Conservation (phyloP, 768 basidiomycete genomes). For the Hortiboletus flavorubellus region DNA sequence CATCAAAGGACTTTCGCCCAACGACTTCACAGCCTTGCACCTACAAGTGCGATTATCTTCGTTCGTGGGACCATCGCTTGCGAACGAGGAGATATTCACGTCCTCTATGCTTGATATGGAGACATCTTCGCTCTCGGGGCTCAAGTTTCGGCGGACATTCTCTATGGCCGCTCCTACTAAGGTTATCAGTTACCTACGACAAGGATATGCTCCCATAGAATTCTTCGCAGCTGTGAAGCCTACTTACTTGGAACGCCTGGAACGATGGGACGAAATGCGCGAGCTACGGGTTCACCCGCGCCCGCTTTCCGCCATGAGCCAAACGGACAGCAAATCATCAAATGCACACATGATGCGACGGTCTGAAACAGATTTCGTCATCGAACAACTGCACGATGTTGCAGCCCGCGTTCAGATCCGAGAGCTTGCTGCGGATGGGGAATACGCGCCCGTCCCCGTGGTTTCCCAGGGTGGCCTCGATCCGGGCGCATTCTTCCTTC, state of each 20-base stretch:
- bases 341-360: conserved; percentile 76
- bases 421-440: conserved; percentile 82
- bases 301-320: conserved; percentile 30
- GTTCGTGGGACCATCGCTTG: conserved; percentile 67
- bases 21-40: conserved; percentile 85
- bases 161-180: conserved; percentile 73
- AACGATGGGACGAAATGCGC: conserved; percentile 91
- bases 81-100: conserved; percentile 79
- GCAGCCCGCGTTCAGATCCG: conserved; percentile 82
- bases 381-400: conserved; percentile 87
- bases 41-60: conserved; percentile 86
- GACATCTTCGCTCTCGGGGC: conserved; percentile 63
- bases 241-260: conserved; percentile 83
- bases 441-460: conserved; percentile 82
- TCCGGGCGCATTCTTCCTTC: conserved; percentile 81
- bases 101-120: conserved; percentile 76
- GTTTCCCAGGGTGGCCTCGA: conserved; percentile 71
- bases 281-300: conserved; percentile 58
- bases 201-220: conserved; percentile 82
- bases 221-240: conserved; percentile 83
- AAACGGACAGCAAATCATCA: conserved; percentile 39
- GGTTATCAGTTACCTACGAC: conserved; percentile 65
- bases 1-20: conserved; percentile 85
- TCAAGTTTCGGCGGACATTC: conserved; percentile 83
- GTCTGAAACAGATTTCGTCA: conserved; percentile 89